Conservation (phyloP, 1,284 basidiomycete genomes). For the Pseudozyma sp. region DNA sequence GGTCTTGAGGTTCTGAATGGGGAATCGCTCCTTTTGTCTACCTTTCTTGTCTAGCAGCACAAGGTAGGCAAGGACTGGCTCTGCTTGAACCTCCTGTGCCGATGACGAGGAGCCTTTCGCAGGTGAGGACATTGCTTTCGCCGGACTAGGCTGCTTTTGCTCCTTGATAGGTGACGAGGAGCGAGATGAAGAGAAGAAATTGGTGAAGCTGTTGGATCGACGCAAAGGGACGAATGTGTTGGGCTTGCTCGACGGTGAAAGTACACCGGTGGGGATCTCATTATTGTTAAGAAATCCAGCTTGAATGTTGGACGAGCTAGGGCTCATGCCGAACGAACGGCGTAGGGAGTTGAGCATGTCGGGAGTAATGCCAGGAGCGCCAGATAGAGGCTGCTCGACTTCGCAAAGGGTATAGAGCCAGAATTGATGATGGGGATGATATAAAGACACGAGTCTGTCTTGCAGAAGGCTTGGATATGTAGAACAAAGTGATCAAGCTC, state of each 20-base stretch:
- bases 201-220: constrained; percentile 47
- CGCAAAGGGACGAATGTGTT: constrained; percentile 44
- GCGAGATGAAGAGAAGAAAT: constrained; percentile 44
- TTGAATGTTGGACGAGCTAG: constrained; percentile 28
- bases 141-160: background rate
- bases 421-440: background rate
- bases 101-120: constrained; percentile 15
- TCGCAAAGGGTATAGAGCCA: background rate
- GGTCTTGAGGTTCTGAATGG: constrained; percentile 34
- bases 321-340: constrained; percentile 52
- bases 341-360: constrained; percentile 43
- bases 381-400: constrained; percentile 4
- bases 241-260: constrained; percentile 37
- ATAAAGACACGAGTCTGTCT: background rate
- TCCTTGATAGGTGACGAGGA: constrained; percentile 33
- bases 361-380: background rate
- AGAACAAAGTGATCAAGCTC: too few species aligned
- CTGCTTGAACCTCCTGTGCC: background rate
- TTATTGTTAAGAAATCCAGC: constrained; percentile 12
- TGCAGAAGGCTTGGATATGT: background rate
- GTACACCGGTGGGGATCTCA: constrained; percentile 10
- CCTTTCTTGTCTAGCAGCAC: constrained; percentile 44
- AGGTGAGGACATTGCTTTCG: constrained; percentile 13
- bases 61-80: constrained; percentile 37
- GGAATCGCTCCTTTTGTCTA: constrained; percentile 36